Conservation (phyloP, 495 filamentous ascomycete species). For the Lepidopterella palustris region DNA sequence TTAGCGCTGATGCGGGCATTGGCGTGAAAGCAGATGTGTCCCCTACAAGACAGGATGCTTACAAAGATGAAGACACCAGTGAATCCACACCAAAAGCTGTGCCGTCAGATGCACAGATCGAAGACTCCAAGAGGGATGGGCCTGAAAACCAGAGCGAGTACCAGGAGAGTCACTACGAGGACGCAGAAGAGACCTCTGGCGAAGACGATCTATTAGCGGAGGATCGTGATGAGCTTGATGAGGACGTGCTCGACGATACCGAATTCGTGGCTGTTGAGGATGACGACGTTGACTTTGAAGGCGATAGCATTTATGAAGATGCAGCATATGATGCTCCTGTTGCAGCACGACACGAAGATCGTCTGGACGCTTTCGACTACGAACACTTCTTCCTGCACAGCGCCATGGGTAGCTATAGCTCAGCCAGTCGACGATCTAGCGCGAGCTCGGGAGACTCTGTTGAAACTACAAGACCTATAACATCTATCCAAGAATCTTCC, state of each 20-base stretch:
- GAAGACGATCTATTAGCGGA: background rate
- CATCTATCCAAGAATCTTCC: slow-evolving; percentile 2
- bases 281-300: slow-evolving; percentile 39
- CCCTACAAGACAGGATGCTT: slow-evolving; percentile 44
- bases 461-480: slow-evolving; percentile 57
- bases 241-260: slow-evolving; percentile 12
- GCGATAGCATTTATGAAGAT: slow-evolving; percentile 55
- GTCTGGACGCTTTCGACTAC: slow-evolving; percentile 95
- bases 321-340: slow-evolving; percentile 48
- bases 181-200: background rate
- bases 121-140: background rate
- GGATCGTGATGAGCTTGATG: background rate
- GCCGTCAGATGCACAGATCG: background rate
- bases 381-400: slow-evolving; percentile 92
- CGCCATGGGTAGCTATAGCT: slow-evolving; percentile 64
- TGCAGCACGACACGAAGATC: slow-evolving; percentile 73
- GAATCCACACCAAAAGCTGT: slow-evolving; percentile 10
- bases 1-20: slow-evolving; percentile 24
- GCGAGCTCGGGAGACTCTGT: slow-evolving; percentile 57
- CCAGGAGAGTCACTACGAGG: slow-evolving; percentile 6
- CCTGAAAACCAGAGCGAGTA: slow-evolving; percentile 4
- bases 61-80: slow-evolving; percentile 28
- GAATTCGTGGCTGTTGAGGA: slow-evolving; percentile 23
- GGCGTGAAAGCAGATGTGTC: slow-evolving; percentile 17
- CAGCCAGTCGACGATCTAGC: slow-evolving; percentile 43